Evolutionary conservation across 768 basidiomycete species (phyloP).

Genomic region (Mycena pura): DNA sequence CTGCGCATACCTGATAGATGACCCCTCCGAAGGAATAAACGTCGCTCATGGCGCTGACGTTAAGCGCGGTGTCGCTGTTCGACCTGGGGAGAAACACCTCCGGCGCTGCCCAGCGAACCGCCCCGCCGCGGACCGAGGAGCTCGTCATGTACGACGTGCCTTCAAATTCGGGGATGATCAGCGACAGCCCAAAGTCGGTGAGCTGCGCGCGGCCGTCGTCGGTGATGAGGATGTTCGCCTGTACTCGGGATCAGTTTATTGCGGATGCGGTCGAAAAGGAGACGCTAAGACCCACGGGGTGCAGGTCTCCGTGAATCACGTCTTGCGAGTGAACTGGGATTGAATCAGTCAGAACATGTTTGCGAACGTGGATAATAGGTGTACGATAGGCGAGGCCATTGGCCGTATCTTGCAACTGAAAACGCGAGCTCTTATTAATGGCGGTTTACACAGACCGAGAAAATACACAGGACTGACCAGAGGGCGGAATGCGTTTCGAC

Average conservation of each 20-base stretch:
- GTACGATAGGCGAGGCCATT: neutral
- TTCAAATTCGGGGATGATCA: conserved; percentile 8
- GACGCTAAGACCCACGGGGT: conserved; percentile 1
- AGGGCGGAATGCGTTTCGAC: too few relatives aligned
- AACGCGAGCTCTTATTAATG: too few relatives aligned
- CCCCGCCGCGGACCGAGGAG: neutral
- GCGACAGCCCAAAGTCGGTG: conserved; percentile 4
- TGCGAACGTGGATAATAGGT: neutral
- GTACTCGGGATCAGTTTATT: too few relatives aligned
- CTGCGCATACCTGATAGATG: neutral
- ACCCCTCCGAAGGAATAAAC: conserved; percentile 9
- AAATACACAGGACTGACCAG: too few relatives aligned
- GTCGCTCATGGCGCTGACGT: conserved; percentile 4
- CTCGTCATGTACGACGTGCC: conserved; percentile 4
- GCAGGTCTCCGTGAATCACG: conserved; percentile 7
- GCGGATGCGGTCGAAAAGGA: neutral
- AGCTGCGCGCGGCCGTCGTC: neutral
- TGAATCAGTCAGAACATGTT: neutral
- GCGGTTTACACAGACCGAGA: neutral
- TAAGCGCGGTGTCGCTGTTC: neutral
- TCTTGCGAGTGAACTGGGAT: neutral
- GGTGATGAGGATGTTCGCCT: conserved; percentile 5
- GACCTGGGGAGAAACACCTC: neutral
- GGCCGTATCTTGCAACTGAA: neutral
- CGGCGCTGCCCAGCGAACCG: conserved; percentile 5